Base-by-base conservation (phyloP, 306 rosid species). In the Spatholobus suberectus region DNA sequence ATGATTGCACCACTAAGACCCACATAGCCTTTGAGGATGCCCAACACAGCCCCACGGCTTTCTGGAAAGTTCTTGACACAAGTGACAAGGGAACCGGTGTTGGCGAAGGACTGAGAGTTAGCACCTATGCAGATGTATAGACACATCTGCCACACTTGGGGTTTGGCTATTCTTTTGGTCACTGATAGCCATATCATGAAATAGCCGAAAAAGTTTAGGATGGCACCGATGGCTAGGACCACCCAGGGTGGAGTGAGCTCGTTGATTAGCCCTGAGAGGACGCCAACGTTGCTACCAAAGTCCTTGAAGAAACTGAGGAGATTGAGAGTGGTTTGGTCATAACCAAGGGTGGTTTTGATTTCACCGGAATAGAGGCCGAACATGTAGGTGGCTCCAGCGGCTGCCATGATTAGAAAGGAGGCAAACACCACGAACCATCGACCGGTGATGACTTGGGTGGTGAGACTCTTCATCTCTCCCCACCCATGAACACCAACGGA, bases 371-470 rank as follows among this genome's bases (percentile, higher is more conserved):
- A 95, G 3, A 90, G 75, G 4, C 88, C 93, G 37, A 95, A 95
- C 96, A 93, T 87, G 89, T 93, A 95, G 76, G 96, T 91, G 65
- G 96, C 91, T 11, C 99, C 99, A 21, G 97, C 90, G 0, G 87
- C 92, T 8, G 97, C 76, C 99, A 93, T 93, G 83, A 95, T 80
- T 14, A 91, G 80, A 18, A 93, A 90, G 15, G 93, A 89, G 10
- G 92, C 93, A 12, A 93, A 95, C 15, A 95, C 74, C 71, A 90
- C 51, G 83, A 95, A 92, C 98, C 99, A 90, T 4, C 98, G 86
- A 11, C 99, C 94, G 7, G 81, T 81, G 47, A 93, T 40, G 35
- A 89, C 83, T 38, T 92, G 94, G 49, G 70, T 10, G 17, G 85
- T 29, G 27, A 94, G 41, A 69, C 63, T 49, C 63, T 75, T 91